Conservation (phyloP, 208 protist species). For the Novymonas esmeraldas region DNA sequence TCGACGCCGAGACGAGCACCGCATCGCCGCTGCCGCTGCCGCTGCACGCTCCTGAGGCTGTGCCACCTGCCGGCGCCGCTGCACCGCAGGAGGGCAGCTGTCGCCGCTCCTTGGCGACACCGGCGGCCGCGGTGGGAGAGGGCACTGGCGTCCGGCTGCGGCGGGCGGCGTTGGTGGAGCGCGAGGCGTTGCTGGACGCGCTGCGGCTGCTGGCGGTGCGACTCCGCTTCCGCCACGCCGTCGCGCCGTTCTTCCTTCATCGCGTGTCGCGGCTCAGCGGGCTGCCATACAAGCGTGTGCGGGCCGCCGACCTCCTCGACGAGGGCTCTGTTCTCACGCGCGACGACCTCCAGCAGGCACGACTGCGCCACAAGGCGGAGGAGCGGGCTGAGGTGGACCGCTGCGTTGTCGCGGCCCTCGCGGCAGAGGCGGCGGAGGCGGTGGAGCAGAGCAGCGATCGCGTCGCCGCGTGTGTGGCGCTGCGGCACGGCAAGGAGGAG, state of each 20-base stretch:
- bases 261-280: constrained; percentile 69
- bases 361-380: constrained; percentile 43
- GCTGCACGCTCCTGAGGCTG: not conserved
- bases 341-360: constrained; percentile 41
- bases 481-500: too few species aligned
- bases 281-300: constrained; percentile 61
- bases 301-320: constrained; percentile 40
- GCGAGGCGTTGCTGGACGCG: constrained; percentile 48
- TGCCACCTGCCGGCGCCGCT: not conserved
- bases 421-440: constrained; percentile 45
- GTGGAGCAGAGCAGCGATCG: constrained; percentile 37
- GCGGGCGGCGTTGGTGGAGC: constrained; percentile 12
- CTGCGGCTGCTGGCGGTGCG: constrained; percentile 50
- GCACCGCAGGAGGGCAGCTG: not conserved
- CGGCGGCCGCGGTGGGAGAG: not conserved
- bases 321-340: constrained; percentile 39
- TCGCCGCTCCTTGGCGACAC: not conserved
- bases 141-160: not conserved
- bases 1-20: too few species aligned
- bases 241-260: constrained; percentile 66
- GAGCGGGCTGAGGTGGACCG: constrained; percentile 53
- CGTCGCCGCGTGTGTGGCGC: too few species aligned
- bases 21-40: too few species aligned
- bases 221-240: constrained; percentile 52
- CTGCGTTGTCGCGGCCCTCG: constrained; percentile 68